These are phyloP conservation scores for Heterobasidion occidentale DNA, from an alignment of 1,284 basidiomycete genomes.

Conservation along the genomic window DNA sequence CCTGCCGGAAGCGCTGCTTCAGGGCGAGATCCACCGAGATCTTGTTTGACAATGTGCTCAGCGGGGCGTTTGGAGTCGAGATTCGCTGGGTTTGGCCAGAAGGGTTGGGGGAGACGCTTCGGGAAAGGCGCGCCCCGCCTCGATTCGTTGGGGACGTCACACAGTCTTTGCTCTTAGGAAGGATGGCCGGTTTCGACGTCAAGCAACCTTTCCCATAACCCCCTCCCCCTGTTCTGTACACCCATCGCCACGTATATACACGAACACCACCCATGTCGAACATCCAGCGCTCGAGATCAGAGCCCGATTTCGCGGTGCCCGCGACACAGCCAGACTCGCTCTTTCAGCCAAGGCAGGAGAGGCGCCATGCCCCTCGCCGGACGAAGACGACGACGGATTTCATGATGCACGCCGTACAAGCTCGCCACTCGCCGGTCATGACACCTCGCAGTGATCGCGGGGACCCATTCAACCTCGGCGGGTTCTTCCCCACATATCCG, in stretches of 20 bases:
- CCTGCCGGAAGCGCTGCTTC: too few species aligned
- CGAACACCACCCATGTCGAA: neutral
- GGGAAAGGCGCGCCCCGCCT: neutral
- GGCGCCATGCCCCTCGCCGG: slow-evolving; percentile 8
- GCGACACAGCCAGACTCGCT: slow-evolving; percentile 8
- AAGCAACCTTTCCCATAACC: too few species aligned
- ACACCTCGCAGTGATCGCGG: slow-evolving; percentile 15
- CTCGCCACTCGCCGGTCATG: neutral
- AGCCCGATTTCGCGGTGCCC: slow-evolving; percentile 18
- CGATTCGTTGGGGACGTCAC: neutral
- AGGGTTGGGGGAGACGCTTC: neutral
- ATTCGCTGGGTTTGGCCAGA: neutral
- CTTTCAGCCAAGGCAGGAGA: slow-evolving; percentile 2
- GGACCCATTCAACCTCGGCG: slow-evolving; percentile 41
- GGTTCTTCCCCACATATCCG: slow-evolving; percentile 38
- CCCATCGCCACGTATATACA: neutral
- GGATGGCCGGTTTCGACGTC: too few species aligned
- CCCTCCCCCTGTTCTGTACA: neutral
- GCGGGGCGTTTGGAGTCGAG: too few species aligned
- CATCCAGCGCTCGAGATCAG: slow-evolving; percentile 29
- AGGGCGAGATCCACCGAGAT: too few species aligned
- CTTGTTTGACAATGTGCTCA: too few species aligned
- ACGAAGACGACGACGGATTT: slow-evolving; percentile 13
- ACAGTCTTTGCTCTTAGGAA: too few species aligned
- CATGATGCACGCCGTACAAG: slow-evolving; percentile 4